Base-by-base conservation (phyloP, 2,329 filamentous ascomycete species). In the Xylaria digitata region DNA sequence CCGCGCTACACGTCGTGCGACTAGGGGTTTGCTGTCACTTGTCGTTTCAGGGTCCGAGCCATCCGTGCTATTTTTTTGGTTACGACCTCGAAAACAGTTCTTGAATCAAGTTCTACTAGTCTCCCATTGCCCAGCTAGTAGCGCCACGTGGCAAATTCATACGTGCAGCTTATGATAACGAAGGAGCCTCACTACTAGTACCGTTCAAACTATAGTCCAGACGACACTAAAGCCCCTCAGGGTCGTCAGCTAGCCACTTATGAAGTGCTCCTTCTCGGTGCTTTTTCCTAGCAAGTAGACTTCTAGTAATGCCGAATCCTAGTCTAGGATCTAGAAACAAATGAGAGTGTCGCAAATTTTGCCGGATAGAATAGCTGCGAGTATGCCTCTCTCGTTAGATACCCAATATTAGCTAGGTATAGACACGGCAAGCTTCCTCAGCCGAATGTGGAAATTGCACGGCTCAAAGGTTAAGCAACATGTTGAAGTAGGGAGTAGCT, bases 81-180 rank as follows among this genome's bases (percentile, higher is more conserved):
- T 59, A 48, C 23, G n/a, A 42, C 23, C 21, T 46, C 26, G 45
- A 55, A 45, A 57, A 46, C 48, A 43, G 11, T n/a, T 56, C 19
- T 13, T 46, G 49, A 45, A 46, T 61, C 26, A 43, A 19, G 32
- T 43, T n/a, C 21, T 53, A 49, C 43, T 34, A 40, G 37, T 30
- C n/a, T 66, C 45, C 40, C 45, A 26, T 52, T 42, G 55, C 48
- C 37, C 34, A 50, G 13, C 60, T 42, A 37, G 50, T 42, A 26
- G 13, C 42, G 55, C 59, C 64, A 66, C 64, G 59, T 66, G 59
- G 64, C 64, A 43, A 52, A 53, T 45, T 21, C 50, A 13, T 43
- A 42, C 30, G 9, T 17, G 26, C 30, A 26, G 23, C 30, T 15
- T 40, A n/a, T 21, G 6, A 15, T 34, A 26, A 21, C 32, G 15